Base-by-base conservation (phyloP, 129 eudicot genomes). In the Gnaphalium uliginosum region DNA sequence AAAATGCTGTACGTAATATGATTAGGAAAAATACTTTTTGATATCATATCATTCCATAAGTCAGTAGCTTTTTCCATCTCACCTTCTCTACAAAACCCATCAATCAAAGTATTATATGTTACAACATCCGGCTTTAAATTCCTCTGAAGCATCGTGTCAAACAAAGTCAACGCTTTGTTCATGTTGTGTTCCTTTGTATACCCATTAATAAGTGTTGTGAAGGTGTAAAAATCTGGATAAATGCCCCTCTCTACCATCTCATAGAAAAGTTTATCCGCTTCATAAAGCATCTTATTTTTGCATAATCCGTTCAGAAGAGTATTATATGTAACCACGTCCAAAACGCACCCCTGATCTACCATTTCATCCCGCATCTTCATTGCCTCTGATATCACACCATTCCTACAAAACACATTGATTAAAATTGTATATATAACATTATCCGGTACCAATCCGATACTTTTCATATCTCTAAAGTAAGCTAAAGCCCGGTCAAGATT, bases 281-380 rank as follows among this genome's bases (percentile, higher is more conserved):
- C 97, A 60, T 23, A 4, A 19, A 92, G 75, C 93, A 78, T 82
- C 59, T 82, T 89, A 46, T 75, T 82, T 74, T 79, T 84, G 80
- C 93, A 89, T 69, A 87, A 75, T 27, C 98, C 98, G 53, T 89
- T 78, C 74, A 92, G 78, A 75, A 92, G 83, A 19, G 91, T 87
- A 72, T 92, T 92, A 77, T 89, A 89, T 33, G 93, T 81, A 62
- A 92, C 90, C 69, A 86, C 88, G 67, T 92, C 98, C 84, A 89
- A 80, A 24, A 71, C 58, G 63, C 96, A 89, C 27, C 98, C 91
- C 14, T 74, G 79, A 61, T 86, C 79, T 76, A 83, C 48, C 98
- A 89, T 92, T 79, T 92, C 96, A 81, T 92, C 87, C 19, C 88
- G 81, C 57, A 89, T 81, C 78, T 76, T 89, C 86, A 89, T 77